Percentiles rank a stretch among this genome's conserved stretches.
These are phyloP conservation scores for Boletus huronensis DNA, from an alignment of 768 basidiomycete species.

Conservation along the genomic window DNA sequence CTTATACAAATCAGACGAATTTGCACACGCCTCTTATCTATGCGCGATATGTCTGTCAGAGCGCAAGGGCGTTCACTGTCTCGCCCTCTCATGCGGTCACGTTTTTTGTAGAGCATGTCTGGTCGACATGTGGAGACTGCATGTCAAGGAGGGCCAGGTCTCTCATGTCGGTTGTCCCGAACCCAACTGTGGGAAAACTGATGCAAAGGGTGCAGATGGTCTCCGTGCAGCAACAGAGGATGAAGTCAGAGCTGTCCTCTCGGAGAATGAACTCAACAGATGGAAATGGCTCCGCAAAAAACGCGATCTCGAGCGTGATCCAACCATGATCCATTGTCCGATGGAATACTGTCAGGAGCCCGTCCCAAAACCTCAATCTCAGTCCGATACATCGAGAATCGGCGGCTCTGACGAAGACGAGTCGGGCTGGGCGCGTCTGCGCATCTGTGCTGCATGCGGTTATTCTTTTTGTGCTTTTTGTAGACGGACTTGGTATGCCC, in stretches of 20 bases:
- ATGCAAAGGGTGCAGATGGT: slow-evolving; percentile 22
- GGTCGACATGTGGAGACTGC: slow-evolving; percentile 76
- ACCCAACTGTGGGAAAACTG: slow-evolving; percentile 64
- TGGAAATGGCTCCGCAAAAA: slow-evolving; percentile 81
- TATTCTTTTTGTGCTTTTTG: slow-evolving; percentile 87
- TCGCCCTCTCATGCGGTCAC: slow-evolving; percentile 68
- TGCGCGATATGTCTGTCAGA: slow-evolving; percentile 77
- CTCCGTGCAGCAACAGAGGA: slow-evolving; percentile 58
- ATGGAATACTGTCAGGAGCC: slow-evolving; percentile 77
- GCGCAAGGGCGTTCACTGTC: slow-evolving; percentile 71
- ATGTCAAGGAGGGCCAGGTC: slow-evolving; percentile 77
- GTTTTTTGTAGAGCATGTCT: slow-evolving; percentile 84
- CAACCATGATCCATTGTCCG: slow-evolving; percentile 78
- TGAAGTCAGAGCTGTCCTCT: slow-evolving; percentile 69
- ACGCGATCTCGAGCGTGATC: slow-evolving; percentile 71
- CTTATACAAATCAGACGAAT: slow-evolving; percentile 45
- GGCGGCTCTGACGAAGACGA: slow-evolving; percentile 43
- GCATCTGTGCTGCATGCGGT: slow-evolving; percentile 65
- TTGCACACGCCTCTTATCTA: slow-evolving; percentile 60
- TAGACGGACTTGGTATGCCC: slow-evolving; percentile 66
- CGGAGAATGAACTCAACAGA: slow-evolving; percentile 58
- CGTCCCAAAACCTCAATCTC: slow-evolving; percentile 56
- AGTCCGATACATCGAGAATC: slow-evolving; percentile 11
- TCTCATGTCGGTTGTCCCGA: slow-evolving; percentile 78
- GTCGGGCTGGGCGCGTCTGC: slow-evolving; percentile 66